These are phyloP conservation scores for Suillus subluteus DNA, from an alignment of 768 basidiomycete genomes.

Conservation along the genomic window DNA sequence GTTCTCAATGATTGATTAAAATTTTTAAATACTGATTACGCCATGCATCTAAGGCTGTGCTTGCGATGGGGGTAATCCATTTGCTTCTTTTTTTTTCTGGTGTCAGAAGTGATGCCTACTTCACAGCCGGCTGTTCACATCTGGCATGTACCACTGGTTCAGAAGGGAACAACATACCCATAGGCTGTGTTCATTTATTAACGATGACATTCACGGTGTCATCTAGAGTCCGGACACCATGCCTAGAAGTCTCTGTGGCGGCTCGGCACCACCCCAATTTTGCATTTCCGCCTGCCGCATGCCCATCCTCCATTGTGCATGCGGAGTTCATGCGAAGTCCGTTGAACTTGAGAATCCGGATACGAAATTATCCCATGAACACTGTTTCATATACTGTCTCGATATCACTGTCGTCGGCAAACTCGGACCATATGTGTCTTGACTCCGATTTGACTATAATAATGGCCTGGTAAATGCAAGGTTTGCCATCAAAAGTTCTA, in stretches of 20 bases:
- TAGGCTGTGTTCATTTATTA: neutral
- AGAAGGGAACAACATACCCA: neutral
- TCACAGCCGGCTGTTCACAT: neutral
- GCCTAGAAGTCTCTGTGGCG: neutral
- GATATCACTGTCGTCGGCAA: neutral
- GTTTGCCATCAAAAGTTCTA: neutral
- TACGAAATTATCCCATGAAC: neutral
- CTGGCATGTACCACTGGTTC: neutral
- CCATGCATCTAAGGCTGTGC: neutral
- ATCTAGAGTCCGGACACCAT: neutral
- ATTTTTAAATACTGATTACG: neutral
- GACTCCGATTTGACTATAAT: neutral
- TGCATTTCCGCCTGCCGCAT: neutral
- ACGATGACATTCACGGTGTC: neutral
- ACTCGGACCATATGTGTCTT: neutral
- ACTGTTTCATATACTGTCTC: neutral
- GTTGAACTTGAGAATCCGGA: neutral
- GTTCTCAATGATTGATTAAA: neutral
- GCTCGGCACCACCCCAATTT: neutral
- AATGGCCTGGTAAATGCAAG: conserved; percentile 1
- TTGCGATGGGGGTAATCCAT: neutral
- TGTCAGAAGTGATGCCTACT: neutral
- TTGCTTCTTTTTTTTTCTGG: conserved; percentile 1
- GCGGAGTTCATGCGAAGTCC: neutral
- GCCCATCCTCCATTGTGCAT: neutral